A percentile compares a stretch with the other conserved stretches of the same genome.
phyloP scores from a whole-genome alignment of 106 monocot genomes.

The Triglochin maritima region DNA sequence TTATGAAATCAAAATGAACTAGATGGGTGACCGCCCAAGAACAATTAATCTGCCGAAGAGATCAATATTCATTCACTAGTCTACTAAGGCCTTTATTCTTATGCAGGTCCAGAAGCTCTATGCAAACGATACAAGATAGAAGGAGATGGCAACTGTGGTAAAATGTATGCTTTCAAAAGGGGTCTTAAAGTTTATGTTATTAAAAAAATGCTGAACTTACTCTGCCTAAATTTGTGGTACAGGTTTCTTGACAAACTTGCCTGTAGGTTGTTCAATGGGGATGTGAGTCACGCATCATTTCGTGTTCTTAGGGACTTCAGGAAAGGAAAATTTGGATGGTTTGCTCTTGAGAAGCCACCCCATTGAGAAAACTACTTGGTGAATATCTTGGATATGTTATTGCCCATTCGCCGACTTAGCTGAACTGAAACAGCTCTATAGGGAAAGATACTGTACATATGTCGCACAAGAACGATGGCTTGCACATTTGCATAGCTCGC shows the following conservation, averaged over 20 bases:
- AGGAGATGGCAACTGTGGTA: conserved; percentile 50
- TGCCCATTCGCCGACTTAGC: too few species aligned
- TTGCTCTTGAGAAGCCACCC: conserved; percentile 82
- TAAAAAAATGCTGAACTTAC: neutral
- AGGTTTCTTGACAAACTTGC: conserved; percentile 83
- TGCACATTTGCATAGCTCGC: too few species aligned
- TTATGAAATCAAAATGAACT: neutral
- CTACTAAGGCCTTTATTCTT: neutral
- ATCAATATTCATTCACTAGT: too few species aligned
- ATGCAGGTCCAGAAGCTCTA: conserved; percentile 55
- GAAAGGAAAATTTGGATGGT: conserved; percentile 94
- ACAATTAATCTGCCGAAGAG: too few species aligned
- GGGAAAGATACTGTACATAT: too few species aligned
- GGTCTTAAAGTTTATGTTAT: neutral
- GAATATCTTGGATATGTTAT: too few species aligned
- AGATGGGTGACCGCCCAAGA: too few species aligned
- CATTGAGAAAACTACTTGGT: too few species aligned
- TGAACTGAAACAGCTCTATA: too few species aligned
- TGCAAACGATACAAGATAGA: conserved; percentile 69
- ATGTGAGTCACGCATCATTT: conserved; percentile 65
- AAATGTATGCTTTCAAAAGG: conserved; percentile 34
- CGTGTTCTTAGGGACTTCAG: conserved; percentile 78
- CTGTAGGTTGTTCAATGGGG: conserved; percentile 78
- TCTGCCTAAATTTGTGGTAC: conserved; percentile 3
- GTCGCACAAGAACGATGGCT: too few species aligned